These are phyloP conservation scores for Chrysanthemum lavandulifolium DNA, from an alignment of 129 eudicot genomes.

Conservation along the genomic window DNA sequence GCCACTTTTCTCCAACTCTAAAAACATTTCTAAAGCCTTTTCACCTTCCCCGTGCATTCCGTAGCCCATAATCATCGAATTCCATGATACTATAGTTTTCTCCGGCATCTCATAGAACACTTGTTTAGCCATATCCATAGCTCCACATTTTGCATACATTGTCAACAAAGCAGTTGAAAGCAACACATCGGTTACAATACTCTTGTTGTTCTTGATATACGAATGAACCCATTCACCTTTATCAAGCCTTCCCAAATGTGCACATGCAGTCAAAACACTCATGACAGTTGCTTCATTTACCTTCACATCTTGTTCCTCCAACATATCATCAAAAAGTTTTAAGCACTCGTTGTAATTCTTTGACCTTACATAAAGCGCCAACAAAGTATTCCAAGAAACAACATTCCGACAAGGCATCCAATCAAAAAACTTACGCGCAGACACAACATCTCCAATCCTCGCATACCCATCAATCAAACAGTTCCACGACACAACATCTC, in stretches of 20 bases:
- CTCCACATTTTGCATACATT: slow-evolving; percentile 79
- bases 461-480: slow-evolving; percentile 63
- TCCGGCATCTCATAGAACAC: slow-evolving; percentile 65
- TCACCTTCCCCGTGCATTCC: slow-evolving; percentile 66
- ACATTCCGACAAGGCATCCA: slow-evolving; percentile 42
- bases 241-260: slow-evolving; percentile 49
- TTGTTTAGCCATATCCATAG: slow-evolving; percentile 48
- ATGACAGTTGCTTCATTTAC: slow-evolving; percentile 57
- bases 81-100: slow-evolving; percentile 67
- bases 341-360: slow-evolving; percentile 40
- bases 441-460: slow-evolving; percentile 34
- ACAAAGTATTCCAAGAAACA: slow-evolving; percentile 56
- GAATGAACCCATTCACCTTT: slow-evolving; percentile 55
- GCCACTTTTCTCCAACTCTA: slow-evolving; percentile 52
- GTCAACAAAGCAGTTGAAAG: slow-evolving; percentile 66
- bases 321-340: slow-evolving; percentile 55
- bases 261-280: slow-evolving; percentile 70
- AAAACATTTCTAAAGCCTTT: slow-evolving; percentile 59
- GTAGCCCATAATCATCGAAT: slow-evolving; percentile 69
- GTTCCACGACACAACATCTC: slow-evolving; percentile 68
- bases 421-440: slow-evolving; percentile 44
- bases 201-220: slow-evolving; percentile 38
- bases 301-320: slow-evolving; percentile 35
- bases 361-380: slow-evolving; percentile 51
- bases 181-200: slow-evolving; percentile 41